Conservation (phyloP, 2,329 filamentous ascomycete species). For the Thielaviopsis musarum region DNA sequence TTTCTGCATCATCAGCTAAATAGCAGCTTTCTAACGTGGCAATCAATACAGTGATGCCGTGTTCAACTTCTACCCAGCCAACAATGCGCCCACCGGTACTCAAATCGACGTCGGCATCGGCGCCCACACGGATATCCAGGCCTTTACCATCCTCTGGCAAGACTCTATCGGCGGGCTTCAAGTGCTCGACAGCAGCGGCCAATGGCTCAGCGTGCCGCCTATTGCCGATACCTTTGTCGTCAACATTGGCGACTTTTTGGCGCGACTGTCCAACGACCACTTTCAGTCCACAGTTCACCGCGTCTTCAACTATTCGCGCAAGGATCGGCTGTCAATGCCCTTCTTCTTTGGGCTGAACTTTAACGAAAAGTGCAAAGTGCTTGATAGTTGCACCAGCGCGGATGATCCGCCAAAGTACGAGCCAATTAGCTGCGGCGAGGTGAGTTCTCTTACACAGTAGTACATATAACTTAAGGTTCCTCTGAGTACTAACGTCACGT, state of each 20-base stretch:
- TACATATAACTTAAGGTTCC: neutral
- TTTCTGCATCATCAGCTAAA: constrained; percentile 26
- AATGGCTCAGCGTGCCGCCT: constrained; percentile 16
- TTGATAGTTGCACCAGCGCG: constrained; percentile 29
- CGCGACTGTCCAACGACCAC: constrained; percentile 16
- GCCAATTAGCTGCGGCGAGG: constrained; percentile 32
- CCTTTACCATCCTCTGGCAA: constrained; percentile 19
- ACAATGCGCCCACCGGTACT: constrained; percentile 18
- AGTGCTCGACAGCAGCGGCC: constrained; percentile 14
- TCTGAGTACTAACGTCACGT: neutral
- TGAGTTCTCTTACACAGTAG: neutral
- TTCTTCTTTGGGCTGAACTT: constrained; percentile 41
- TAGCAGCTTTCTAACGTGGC: constrained; percentile 18
- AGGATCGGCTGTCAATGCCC: constrained; percentile 34
- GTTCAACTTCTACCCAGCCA: constrained; percentile 28
- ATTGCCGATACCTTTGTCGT: constrained; percentile 16
- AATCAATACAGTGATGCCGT: constrained; percentile 16
- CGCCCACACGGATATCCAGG: constrained; percentile 30
- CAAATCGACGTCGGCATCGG: constrained; percentile 23
- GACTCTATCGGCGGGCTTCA: constrained; percentile 20
- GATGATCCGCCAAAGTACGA: constrained; percentile 31
- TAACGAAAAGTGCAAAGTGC: constrained; percentile 30
- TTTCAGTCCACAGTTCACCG: constrained; percentile 15
- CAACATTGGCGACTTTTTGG: constrained; percentile 17
- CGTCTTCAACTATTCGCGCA: constrained; percentile 24